Base-by-base conservation (phyloP, 2,329 filamentous ascomycete genomes). In the Aureobasidium sp. region DNA sequence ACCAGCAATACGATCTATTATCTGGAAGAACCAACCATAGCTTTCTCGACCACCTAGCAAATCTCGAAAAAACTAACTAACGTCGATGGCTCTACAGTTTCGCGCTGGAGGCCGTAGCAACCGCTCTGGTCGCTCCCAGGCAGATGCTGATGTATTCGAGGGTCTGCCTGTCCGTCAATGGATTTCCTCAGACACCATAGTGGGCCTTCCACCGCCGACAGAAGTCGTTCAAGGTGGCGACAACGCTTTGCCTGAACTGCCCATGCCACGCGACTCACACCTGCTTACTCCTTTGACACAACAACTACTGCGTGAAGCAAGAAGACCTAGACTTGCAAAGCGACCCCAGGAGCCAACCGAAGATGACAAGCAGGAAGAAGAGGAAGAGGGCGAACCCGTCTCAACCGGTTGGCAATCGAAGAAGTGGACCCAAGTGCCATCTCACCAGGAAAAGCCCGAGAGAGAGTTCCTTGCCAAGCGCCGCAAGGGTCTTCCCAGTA, bases 131-230 rank as follows among this genome's bases (percentile, higher is more conserved):
- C 81, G 83, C 64, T 77, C 77, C 47, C 81, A 84, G 67, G 77
- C 81, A 59, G 86, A 89, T 66, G 84, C 87, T 71, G 87, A 88
- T 77, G 79, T 86, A 55, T 81, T 84, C 55, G 79, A 84, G 81
- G 90, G 91, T 64, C 82, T 97, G 12, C 93, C 93, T 17, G 88
- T 97, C 63, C 88, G 91, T 70, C 91, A 96, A 82, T 97, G 91
- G 88, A 34, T 34, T 34, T 86, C 89, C 62, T 85, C 88, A 63
- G 75, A 77, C 61, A 66, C 62, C 11, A 63, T 55, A 20, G 62
- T 68, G 12, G 67, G 65, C 80, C 79, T 75, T 82, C 90, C 62
- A 87, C 78, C 45, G 78, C 93, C 70, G 85, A 85, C 67, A 87
- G 90, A 58, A 84, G 42, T 41, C 7, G 84, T 14, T 78, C 82